Evolutionary conservation across 495 filamentous ascomycete genomes (phyloP).

Genomic region (Chlorociboria aeruginascens): DNA sequence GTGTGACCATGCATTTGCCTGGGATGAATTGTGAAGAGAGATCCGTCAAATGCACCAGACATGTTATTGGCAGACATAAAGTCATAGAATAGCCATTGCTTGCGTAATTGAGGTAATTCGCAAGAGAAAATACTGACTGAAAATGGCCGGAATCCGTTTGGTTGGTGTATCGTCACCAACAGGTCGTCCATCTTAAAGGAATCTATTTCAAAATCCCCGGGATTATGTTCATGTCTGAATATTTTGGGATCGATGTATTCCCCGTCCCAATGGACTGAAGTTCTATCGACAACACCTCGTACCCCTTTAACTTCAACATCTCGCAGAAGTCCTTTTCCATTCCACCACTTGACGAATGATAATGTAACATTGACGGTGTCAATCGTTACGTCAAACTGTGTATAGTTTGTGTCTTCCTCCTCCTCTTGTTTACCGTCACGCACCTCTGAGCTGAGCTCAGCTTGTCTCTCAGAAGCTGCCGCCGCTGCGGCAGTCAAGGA

Average conservation of each 20-base stretch:
- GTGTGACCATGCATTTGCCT: conserved; percentile 68
- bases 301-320: conserved; percentile 92
- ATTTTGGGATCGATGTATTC: conserved; percentile 74
- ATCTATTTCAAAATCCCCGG: conserved; percentile 93
- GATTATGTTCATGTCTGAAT: conserved; percentile 75
- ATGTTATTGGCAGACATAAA: conserved; percentile 91
- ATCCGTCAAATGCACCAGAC: conserved; percentile 91
- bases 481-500: conserved; percentile 74
- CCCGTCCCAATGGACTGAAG: conserved; percentile 57
- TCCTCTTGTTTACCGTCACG: conserved; percentile 26
- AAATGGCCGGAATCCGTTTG: conserved; percentile 80
- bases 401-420: conserved; percentile 91
- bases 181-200: conserved; percentile 93
- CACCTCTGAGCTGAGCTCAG: conserved; percentile 25
- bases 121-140: conserved; percentile 90
- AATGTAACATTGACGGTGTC: conserved; percentile 92
- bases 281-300: conserved; percentile 90
- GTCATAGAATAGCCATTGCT: conserved; percentile 97
- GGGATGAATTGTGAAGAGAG: conserved; percentile 93
- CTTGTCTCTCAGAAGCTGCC: conserved; percentile 59
- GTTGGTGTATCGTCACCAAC: conserved; percentile 84
- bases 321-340: conserved; percentile 81
- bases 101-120: conserved; percentile 82
- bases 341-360: conserved; percentile 97
- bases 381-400: conserved; percentile 91